These are phyloP conservation scores for Astraeus odoratus DNA, from an alignment of 768 basidiomycete species.

Conservation along the genomic window DNA sequence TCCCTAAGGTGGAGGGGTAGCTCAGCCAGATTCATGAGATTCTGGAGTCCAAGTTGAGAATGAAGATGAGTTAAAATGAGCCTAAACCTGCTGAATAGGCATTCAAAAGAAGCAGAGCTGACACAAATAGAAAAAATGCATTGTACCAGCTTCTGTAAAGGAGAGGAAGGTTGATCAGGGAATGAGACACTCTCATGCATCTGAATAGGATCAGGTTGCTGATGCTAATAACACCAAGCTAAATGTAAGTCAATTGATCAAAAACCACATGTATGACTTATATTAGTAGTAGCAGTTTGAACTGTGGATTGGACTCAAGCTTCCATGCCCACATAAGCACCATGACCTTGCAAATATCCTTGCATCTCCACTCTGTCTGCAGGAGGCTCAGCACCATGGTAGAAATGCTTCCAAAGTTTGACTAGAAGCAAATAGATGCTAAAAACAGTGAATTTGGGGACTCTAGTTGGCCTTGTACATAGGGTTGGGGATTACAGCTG, in stretches of 20 bases:
- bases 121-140: background rate
- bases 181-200: too few relatives aligned
- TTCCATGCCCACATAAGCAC: background rate
- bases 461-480: constrained; percentile 1
- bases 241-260: background rate
- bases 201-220: background rate
- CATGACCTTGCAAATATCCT: background rate
- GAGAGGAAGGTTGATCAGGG: background rate
- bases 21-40: background rate
- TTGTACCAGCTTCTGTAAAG: background rate
- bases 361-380: background rate
- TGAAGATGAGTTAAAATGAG: background rate
- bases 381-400: background rate
- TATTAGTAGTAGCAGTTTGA: background rate
- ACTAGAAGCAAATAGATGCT: background rate
- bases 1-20: background rate
- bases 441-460: constrained; percentile 1
- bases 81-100: too few relatives aligned
- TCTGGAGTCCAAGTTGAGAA: background rate
- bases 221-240: background rate
- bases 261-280: background rate
- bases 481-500: constrained; percentile 31
- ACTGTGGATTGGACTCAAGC: background rate
- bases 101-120: background rate
- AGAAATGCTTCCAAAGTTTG: background rate